Conservation (phyloP, 192 early-diverging fungal genomes). For the Tieghemiomyces parasiticus region DNA sequence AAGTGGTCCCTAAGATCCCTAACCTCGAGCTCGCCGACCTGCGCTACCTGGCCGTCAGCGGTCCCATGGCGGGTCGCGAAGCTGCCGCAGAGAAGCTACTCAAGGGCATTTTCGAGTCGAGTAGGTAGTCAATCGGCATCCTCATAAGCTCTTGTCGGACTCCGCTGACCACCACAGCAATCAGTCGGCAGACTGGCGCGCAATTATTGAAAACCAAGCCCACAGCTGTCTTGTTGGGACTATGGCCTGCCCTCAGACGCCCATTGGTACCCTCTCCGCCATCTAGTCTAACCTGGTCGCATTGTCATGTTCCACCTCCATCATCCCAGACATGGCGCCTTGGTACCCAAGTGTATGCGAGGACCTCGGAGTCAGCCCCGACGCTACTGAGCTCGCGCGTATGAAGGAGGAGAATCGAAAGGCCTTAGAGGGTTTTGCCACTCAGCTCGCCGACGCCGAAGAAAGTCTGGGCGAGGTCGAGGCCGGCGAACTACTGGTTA, state of each 20-base stretch:
- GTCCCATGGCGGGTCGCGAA: constrained; percentile 47
- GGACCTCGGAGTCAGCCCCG: constrained; percentile 43
- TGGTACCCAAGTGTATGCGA: constrained; percentile 50
- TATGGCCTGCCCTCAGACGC: background rate
- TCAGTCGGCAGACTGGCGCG: constrained; percentile 19
- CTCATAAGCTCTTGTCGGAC: constrained; percentile 16
- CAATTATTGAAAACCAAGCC: background rate
- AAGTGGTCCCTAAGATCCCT: constrained; percentile 66
- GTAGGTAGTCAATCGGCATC: no score
- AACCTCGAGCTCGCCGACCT: constrained; percentile 75
- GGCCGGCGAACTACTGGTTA: constrained; percentile 68
- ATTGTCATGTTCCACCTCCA: no score
- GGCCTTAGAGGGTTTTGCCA: constrained; percentile 63
- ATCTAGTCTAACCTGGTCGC: background rate
- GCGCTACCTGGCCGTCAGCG: constrained; percentile 61
- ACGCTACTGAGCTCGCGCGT: constrained; percentile 28
- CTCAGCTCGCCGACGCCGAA: constrained; percentile 75
- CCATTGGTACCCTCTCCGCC: background rate
- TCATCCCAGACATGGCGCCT: constrained; percentile 69
- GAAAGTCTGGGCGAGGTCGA: constrained; percentile 91
- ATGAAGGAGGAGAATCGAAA: constrained; percentile 63
- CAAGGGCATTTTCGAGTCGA: constrained; percentile 62
- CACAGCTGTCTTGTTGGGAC: background rate
- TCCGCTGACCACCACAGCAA: constrained; percentile 19
- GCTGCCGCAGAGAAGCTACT: constrained; percentile 55